Evolutionary conservation across 768 basidiomycete genomes (phyloP), one percentile per base, ranked within the genome.

Genomic region (Lactarius deliciosus): DNA sequence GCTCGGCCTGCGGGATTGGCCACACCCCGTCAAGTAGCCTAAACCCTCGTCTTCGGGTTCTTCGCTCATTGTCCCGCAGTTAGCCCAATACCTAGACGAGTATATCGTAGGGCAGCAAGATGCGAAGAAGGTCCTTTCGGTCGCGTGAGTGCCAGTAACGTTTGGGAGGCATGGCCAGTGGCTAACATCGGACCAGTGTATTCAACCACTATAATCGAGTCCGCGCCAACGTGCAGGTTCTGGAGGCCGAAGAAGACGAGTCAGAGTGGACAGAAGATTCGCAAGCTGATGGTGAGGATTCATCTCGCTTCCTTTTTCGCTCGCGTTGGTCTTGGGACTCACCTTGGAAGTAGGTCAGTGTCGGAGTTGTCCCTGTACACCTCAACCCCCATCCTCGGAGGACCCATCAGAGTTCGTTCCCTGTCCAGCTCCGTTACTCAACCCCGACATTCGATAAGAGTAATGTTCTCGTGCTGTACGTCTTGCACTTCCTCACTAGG

Each of bases 141-240:
- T 98, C 57, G 96, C 95, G 94, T 94, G 77, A 75, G 93, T 85
- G 30, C 25, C 50, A 55, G 30, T 57, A n/a, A 11, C n/a, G 34
- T 34, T 61, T 25, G n/a, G 64, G 18, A 41, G 50, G 47, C 59
- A 22, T 45, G 50, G 11, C 22, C 25, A 25, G 50, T 9, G 15
- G 59, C 47, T 58, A 34, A 30, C 50, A 36, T 32, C 18, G 34
- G 1, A 54, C 0, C 73, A 96, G 94, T 38, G 93, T 96, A 2
- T 97, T 89, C 82, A 96, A 97, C 72, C 96, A 97, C 76, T 97
- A 95, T 75, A 94, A 91, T 73, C 91, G 95, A 53, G 88, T 94
- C 6, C 84, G 85, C 30, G 87, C 89, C 64, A 91, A 94, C 72
- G 72, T 88, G 57, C 79, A 82, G 20, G 79, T 81, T 25, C 68